Evolutionary conservation across 129 eudicot species (phyloP).

Genomic region (Tanacetum coccineum): DNA sequence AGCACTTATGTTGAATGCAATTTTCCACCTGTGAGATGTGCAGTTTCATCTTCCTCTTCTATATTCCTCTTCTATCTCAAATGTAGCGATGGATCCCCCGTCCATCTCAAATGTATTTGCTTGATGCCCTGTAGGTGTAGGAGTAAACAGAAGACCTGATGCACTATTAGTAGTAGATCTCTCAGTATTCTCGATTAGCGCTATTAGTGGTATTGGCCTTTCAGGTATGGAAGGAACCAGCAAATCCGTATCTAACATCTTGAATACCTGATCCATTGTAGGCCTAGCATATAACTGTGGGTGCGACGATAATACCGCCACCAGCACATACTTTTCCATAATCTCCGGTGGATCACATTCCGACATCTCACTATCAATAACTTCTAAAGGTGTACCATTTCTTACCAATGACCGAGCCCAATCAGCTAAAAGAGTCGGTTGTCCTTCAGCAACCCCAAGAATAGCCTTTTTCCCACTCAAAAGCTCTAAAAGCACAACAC

Average conservation of each 20-base stretch:
- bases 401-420: slow-evolving; percentile 94
- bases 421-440: slow-evolving; percentile 63
- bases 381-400: slow-evolving; percentile 63
- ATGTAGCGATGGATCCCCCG: background rate
- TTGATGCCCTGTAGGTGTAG: slow-evolving; percentile 54
- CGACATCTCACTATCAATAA: slow-evolving; percentile 55
- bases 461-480: slow-evolving; percentile 91
- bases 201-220: slow-evolving; percentile 66
- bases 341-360: slow-evolving; percentile 60
- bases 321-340: slow-evolving; percentile 74
- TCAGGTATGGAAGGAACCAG: slow-evolving; percentile 79
- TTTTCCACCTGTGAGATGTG: background rate
- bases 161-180: slow-evolving; percentile 58
- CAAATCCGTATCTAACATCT: slow-evolving; percentile 61
- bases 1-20: background rate
- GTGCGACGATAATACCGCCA: slow-evolving; percentile 85
- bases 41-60: background rate
- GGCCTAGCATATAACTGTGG: slow-evolving; percentile 90
- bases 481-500: slow-evolving; percentile 81
- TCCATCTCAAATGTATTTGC: slow-evolving; percentile 27
- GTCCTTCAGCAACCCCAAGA: slow-evolving; percentile 42
- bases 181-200: slow-evolving; percentile 66
- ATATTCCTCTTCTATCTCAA: background rate
- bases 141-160: slow-evolving; percentile 57
- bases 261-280: slow-evolving; percentile 84